Conservation (phyloP, 2,329 filamentous ascomycete species). For the Beauveria medogensis region DNA sequence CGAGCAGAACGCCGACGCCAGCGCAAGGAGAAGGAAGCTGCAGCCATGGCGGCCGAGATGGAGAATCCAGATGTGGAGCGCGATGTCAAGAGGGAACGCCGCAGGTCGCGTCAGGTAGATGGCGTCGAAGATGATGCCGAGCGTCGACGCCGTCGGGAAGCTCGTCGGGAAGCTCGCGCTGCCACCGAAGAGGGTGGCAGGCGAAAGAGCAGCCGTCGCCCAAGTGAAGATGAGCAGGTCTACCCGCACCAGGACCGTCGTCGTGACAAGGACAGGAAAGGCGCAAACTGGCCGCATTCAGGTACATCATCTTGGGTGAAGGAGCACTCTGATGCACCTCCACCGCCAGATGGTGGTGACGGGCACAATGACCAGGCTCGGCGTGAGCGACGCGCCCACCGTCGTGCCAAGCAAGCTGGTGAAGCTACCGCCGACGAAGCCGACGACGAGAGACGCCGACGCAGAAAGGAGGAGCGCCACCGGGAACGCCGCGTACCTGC, state of each 20-base stretch:
- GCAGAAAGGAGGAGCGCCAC: conserved; percentile 37
- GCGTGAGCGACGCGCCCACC: conserved; percentile 39
- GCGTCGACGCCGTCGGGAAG: conserved; percentile 41
- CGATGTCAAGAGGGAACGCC: conserved; percentile 40
- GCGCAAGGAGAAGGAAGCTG: conserved; percentile 41
- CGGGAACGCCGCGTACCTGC: conserved; percentile 16
- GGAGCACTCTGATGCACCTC: conserved; percentile 53
- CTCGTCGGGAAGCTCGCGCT: conserved; percentile 35
- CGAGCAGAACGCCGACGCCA: conserved; percentile 42
- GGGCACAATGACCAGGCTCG: conserved; percentile 41
- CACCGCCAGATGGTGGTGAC: conserved; percentile 40
- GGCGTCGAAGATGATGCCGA: conserved; percentile 41
- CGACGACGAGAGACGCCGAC: conserved; percentile 36
- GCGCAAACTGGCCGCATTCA: conserved; percentile 50
- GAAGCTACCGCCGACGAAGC: conserved; percentile 30
- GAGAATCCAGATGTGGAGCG: conserved; percentile 39
- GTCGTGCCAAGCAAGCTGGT: conserved; percentile 34
- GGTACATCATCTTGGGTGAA: conserved; percentile 61
- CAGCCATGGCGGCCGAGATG: conserved; percentile 32
- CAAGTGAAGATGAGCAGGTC: conserved; percentile 34
- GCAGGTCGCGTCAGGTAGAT: conserved; percentile 37
- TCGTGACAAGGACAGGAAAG: conserved; percentile 28
- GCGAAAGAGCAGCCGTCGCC: conserved; percentile 32
- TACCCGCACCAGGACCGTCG: conserved; percentile 34
- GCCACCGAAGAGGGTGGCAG: conserved; percentile 30